Conservation (phyloP, 2,329 filamentous ascomycete genomes). For the Coleophoma crateriformis region DNA sequence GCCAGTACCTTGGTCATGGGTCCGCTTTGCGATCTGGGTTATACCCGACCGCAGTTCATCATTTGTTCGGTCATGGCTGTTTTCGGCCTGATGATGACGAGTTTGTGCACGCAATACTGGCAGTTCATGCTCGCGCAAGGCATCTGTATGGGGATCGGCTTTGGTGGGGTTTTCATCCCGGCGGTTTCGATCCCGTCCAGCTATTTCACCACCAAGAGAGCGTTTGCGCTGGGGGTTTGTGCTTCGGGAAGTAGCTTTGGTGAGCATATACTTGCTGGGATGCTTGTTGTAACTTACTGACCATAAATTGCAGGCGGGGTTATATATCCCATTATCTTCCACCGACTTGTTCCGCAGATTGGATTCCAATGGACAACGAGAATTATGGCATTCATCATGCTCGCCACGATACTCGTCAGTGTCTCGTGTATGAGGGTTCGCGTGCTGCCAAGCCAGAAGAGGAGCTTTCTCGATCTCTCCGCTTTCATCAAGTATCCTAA, state of each 20-base stretch:
- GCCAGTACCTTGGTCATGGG: conserved; percentile 22
- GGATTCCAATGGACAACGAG: conserved; percentile 51
- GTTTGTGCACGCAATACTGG: conserved; percentile 45
- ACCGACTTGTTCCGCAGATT: conserved; percentile 16
- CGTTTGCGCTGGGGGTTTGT: conserved; percentile 38
- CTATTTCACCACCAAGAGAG: conserved; percentile 36
- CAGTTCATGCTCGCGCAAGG: conserved; percentile 43
- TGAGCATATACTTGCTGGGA: neutral
- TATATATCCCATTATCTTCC: conserved; percentile 46
- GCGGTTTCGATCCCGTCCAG: conserved; percentile 33
- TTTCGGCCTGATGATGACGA: conserved; percentile 57
- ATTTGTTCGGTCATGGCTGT: conserved; percentile 30
- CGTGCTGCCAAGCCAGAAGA: conserved; percentile 18
- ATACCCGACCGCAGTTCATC: conserved; percentile 9
- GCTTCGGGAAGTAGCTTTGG: conserved; percentile 34
- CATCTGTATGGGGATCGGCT: conserved; percentile 34
- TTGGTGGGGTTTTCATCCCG: conserved; percentile 34
- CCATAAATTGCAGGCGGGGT: conserved; percentile 30
- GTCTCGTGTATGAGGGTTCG: conserved; percentile 37
- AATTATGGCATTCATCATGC: conserved; percentile 45
- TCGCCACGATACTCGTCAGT: conserved; percentile 21
- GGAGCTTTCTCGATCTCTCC: conserved; percentile 4
- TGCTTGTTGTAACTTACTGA: neutral
- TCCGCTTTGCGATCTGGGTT: conserved; percentile 33
- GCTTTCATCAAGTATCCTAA: conserved; percentile 26